These are phyloP conservation scores for Aspergillus piperis DNA, from an alignment of 2,329 filamentous ascomycete species.

Conservation along the genomic window DNA sequence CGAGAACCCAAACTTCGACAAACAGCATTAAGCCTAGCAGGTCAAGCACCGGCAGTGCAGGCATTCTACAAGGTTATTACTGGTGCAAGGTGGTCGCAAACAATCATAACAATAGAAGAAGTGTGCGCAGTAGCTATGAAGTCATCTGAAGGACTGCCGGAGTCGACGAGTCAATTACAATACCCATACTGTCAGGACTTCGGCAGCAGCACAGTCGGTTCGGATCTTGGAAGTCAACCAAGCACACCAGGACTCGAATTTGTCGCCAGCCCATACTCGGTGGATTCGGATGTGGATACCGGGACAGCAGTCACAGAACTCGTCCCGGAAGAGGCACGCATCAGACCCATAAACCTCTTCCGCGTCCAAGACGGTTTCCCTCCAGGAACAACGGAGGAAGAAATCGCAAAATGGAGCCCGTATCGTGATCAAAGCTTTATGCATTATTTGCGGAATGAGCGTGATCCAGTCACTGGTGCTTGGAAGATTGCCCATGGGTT, in stretches of 20 bases:
- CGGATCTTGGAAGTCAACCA: background rate
- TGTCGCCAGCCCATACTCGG: background rate
- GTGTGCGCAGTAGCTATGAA: constrained; percentile 15
- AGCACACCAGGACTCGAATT: background rate
- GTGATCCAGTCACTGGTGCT: constrained; percentile 13
- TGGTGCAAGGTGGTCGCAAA: constrained; percentile 18
- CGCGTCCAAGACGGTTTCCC: constrained; percentile 11
- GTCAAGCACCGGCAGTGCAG: constrained; percentile 27
- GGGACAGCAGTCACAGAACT: background rate
- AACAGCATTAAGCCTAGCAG: constrained; percentile 29
- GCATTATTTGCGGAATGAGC: constrained; percentile 25
- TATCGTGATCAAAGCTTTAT: constrained; percentile 24
- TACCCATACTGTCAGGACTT: background rate
- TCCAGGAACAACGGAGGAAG: constrained; percentile 9
- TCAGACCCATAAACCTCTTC: constrained; percentile 29
- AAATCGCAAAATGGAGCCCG: constrained; percentile 25
- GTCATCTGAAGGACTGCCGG: background rate
- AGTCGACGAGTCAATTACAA: background rate
- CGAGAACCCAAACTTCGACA: constrained; percentile 35
- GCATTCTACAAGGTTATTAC: constrained; percentile 27
- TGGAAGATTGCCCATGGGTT: constrained; percentile 26
- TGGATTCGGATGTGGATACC: background rate
- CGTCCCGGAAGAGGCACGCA: constrained; percentile 25
- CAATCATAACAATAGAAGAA: constrained; percentile 36
- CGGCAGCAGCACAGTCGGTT: background rate